These are phyloP conservation scores for Nannizzia gypsea DNA, from an alignment of 2,329 filamentous ascomycete species.

Conservation along the genomic window DNA sequence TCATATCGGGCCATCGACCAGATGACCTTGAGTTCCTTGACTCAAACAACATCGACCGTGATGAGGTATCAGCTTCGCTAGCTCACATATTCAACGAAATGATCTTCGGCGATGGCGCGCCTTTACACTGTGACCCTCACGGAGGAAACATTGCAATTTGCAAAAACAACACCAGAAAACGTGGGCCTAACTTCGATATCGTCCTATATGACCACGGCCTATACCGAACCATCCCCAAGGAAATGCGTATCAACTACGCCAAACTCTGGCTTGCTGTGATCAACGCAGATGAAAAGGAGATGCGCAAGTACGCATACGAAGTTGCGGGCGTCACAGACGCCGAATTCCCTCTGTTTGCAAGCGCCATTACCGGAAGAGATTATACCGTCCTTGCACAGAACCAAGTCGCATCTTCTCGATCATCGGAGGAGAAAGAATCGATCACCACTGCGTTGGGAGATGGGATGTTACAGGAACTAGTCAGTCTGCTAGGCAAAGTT, in stretches of 20 bases:
- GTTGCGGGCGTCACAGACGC: conserved; percentile 81
- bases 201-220: conserved; percentile 95
- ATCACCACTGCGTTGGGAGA: conserved; percentile 77
- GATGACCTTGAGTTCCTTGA: conserved; percentile 87
- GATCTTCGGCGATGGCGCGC: conserved; percentile 85
- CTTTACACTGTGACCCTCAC: conserved; percentile 92
- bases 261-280: conserved; percentile 97
- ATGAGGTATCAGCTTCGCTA: conserved; percentile 85
- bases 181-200: conserved; percentile 75
- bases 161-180: conserved; percentile 49
- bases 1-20: conserved; percentile 70
- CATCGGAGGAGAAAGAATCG: conserved; percentile 67
- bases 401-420: conserved; percentile 47
- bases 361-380: conserved; percentile 89
- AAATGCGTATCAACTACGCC: conserved; percentile 73
- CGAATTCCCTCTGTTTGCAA: conserved; percentile 89
- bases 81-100: conserved; percentile 97
- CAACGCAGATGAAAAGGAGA: conserved; percentile 69
- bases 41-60: conserved; percentile 73
- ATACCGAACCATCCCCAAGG: conserved; percentile 78
- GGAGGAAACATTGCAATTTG: conserved; percentile 92
- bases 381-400: conserved; percentile 59
- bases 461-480: conserved; percentile 75
- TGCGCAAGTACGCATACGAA: conserved; percentile 80
- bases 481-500: conserved; percentile 77